These are phyloP conservation scores for Porodaedalea pini DNA, from an alignment of 1,284 basidiomycete species.

Conservation along the genomic window DNA sequence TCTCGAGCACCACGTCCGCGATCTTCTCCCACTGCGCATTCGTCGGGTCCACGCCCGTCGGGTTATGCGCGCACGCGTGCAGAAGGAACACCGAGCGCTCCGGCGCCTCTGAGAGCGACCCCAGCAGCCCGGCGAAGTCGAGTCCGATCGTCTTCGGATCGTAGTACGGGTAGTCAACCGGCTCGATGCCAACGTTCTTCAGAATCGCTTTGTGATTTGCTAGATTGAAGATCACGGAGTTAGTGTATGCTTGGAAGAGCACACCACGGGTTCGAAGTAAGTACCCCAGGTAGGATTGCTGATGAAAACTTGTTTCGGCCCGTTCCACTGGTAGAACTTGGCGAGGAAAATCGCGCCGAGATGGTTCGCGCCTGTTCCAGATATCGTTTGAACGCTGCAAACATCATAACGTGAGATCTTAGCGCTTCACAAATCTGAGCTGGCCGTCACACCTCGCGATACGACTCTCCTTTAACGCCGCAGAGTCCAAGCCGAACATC, in stretches of 20 bases:
- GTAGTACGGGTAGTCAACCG: constrained; percentile 86
- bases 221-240: constrained; percentile 30
- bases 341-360: constrained; percentile 87
- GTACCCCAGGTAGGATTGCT: constrained; percentile 93
- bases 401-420: background rate
- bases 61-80: constrained; percentile 94
- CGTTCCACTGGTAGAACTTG: constrained; percentile 76
- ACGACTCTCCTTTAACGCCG: constrained; percentile 68
- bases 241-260: background rate
- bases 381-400: constrained; percentile 80
- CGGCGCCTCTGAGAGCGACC: constrained; percentile 62
- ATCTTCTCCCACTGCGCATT: constrained; percentile 84
- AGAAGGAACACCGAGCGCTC: constrained; percentile 82
- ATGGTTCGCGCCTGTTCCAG: constrained; percentile 94
- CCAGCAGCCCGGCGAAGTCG: constrained; percentile 75
- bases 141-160: constrained; percentile 87
- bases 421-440: background rate
- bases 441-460: constrained; percentile 39
- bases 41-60: constrained; percentile 94
- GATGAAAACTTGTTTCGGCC: constrained; percentile 69
- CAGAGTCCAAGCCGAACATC: constrained; percentile 74
- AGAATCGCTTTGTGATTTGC: constrained; percentile 92
- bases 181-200: constrained; percentile 76
- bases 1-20: constrained; percentile 69
- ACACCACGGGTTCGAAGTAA: constrained; percentile 25